Percentiles rank a stretch among this genome's conserved stretches.
These are phyloP conservation scores for Backusella tarrabulga DNA, from an alignment of 192 early-diverging fungal genomes.

Conservation along the genomic window DNA sequence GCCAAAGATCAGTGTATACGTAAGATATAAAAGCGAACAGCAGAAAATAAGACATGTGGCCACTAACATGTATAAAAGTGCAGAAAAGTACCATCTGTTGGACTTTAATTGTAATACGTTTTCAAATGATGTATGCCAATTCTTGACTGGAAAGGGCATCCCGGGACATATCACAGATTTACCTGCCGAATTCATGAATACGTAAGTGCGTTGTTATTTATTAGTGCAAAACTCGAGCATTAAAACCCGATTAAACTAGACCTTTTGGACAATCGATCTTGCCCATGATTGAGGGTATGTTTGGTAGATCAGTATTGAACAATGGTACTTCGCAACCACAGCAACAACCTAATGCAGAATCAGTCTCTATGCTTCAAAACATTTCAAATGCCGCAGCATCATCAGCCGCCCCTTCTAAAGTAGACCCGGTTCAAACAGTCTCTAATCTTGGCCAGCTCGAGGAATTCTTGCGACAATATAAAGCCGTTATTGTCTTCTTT, in stretches of 20 bases:
- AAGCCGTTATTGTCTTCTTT: conserved; percentile 64
- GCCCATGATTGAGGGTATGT: conserved; percentile 69
- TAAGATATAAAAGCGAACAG: neutral
- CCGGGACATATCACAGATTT: conserved; percentile 74
- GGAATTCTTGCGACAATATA: conserved; percentile 42
- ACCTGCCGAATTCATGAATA: conserved; percentile 64
- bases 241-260: conserved; percentile 15
- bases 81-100: conserved; percentile 81
- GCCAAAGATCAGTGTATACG: conserved; percentile 50
- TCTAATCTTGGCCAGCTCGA: conserved; percentile 43
- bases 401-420: conserved; percentile 15
- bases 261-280: conserved; percentile 62
- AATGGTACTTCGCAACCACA: neutral
- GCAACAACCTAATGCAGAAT: conserved; percentile 16
- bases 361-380: conserved; percentile 16
- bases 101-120: conserved; percentile 90
- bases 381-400: conserved; percentile 24
- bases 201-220: conserved; percentile 27
- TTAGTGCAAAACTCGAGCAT: neutral
- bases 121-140: conserved; percentile 74
- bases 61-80: conserved; percentile 9
- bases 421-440: conserved; percentile 35
- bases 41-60: neutral
- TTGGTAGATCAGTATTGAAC: conserved; percentile 45
- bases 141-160: conserved; percentile 74